Evolutionary conservation across 306 rosid genomes (phyloP).

Genomic region (Aeschynomene evenia): DNA sequence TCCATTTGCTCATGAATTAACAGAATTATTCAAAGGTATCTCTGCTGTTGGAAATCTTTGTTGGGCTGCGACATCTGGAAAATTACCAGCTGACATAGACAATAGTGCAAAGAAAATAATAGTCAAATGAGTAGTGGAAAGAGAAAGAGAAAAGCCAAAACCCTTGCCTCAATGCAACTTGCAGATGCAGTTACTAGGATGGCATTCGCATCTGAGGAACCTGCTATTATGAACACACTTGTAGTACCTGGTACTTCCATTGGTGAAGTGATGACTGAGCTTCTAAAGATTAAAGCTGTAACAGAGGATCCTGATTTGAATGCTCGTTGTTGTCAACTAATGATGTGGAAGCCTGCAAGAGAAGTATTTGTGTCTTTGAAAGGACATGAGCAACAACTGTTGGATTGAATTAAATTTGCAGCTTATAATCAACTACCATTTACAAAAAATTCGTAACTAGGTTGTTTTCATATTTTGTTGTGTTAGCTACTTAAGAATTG

Average conservation of each 20-base stretch:
- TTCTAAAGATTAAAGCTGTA: background rate
- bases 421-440: too few species aligned
- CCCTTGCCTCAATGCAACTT: background rate
- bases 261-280: background rate
- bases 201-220: background rate
- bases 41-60: too few species aligned
- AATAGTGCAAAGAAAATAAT: background rate
- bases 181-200: background rate
- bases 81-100: background rate
- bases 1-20: background rate
- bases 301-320: background rate
- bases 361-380: background rate
- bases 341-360: background rate
- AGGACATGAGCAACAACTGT: background rate
- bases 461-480: too few species aligned
- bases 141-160: background rate
- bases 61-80: background rate
- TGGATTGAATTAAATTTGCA: background rate
- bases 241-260: background rate
- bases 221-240: background rate
- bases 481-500: too few species aligned
- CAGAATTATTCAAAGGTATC: too few species aligned
- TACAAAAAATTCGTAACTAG: background rate
- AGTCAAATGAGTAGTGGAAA: background rate
- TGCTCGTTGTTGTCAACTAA: background rate